Conservation (phyloP, 441 rosid genomes). For the Rhodomyrtus psidioides region DNA sequence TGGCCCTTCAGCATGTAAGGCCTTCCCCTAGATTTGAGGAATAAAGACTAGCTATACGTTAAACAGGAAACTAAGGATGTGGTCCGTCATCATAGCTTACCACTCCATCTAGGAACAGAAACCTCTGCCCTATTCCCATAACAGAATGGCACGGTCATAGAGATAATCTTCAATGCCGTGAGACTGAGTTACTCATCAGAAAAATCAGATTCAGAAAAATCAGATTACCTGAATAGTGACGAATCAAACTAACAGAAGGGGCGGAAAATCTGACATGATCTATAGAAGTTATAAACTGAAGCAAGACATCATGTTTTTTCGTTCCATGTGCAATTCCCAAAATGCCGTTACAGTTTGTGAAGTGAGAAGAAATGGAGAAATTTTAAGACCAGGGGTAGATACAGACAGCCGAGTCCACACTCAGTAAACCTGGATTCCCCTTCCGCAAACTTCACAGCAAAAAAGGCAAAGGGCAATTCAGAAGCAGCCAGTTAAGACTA, state of each 20-base stretch:
- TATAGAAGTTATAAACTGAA: too few relatives aligned
- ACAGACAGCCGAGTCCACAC: background rate
- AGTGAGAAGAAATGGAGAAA: background rate
- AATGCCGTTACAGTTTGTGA: background rate
- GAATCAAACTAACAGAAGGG: too few relatives aligned
- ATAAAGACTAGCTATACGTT: background rate
- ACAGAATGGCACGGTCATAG: background rate
- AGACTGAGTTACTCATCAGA: background rate
- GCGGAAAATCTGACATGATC: too few relatives aligned
- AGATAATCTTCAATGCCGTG: background rate
- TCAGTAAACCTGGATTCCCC: background rate
- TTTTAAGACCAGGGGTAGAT: background rate
- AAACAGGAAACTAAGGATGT: background rate
- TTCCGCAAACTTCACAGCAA: background rate
- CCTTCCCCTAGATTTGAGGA: background rate
- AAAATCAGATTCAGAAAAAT: background rate
- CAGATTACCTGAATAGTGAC: background rate
- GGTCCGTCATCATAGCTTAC: background rate
- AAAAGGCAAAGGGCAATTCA: background rate
- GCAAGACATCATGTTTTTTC: background rate
- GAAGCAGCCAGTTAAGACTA: background rate
- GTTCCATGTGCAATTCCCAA: background rate
- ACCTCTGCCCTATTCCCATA: background rate
- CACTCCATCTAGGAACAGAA: background rate
- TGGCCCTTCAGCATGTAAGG: background rate